Evolutionary conservation across 129 eudicot genomes (phyloP).

Genomic region (Silybum marianum): DNA sequence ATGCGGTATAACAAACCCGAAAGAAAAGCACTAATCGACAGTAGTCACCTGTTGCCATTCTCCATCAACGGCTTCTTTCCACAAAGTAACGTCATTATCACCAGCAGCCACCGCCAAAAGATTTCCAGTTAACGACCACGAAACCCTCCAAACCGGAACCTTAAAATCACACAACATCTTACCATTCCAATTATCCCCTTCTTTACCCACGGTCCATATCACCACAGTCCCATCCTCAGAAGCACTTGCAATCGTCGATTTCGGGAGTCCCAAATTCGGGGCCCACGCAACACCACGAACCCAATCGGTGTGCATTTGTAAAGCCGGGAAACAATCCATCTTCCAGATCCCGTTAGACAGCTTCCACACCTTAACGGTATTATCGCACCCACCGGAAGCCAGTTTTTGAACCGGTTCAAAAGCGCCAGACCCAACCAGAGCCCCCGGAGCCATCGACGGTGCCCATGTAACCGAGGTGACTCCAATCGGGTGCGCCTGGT

Average conservation of each 20-base stretch:
- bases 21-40: constrained; percentile 35
- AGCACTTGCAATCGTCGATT: constrained; percentile 66
- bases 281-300: constrained; percentile 80
- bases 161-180: constrained; percentile 56
- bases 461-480: constrained; percentile 75
- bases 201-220: constrained; percentile 62
- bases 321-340: constrained; percentile 74
- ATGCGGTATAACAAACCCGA: neutral
- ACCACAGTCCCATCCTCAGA: constrained; percentile 66
- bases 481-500: constrained; percentile 69
- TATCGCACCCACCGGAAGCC: constrained; percentile 75
- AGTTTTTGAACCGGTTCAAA: constrained; percentile 58
- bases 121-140: constrained; percentile 72
- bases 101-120: constrained; percentile 69
- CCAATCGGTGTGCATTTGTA: constrained; percentile 70
- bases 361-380: constrained; percentile 70
- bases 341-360: constrained; percentile 56
- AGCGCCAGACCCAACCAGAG: constrained; percentile 56
- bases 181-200: constrained; percentile 71
- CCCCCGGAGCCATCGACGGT: constrained; percentile 54
- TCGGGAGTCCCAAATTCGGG: constrained; percentile 74
- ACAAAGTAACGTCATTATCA: constrained; percentile 52
- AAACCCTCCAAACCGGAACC: constrained; percentile 71
- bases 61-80: constrained; percentile 78
- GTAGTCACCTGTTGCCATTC: constrained; percentile 73